phyloP scores from a whole-genome alignment of 176 grass and related monocot genomes.

The Triticum aestivum region DNA sequence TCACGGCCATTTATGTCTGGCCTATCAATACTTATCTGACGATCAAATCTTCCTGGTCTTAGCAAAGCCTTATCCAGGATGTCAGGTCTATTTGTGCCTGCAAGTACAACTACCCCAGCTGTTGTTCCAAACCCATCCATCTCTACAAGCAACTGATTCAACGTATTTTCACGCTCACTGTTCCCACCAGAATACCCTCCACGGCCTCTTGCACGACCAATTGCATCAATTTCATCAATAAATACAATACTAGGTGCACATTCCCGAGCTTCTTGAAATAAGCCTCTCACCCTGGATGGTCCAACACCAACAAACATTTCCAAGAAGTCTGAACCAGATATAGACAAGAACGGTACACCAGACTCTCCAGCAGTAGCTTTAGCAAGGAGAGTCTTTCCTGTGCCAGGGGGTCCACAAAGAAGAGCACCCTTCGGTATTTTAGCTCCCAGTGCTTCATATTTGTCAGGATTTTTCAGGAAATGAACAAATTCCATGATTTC shows the following conservation, averaged over 20 bases:
- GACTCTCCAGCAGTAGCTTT: constrained; percentile 97
- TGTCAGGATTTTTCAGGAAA: constrained; percentile 94
- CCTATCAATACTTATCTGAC: constrained; percentile 87
- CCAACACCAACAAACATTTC: constrained; percentile 99
- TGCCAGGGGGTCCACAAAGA: constrained; percentile 83
- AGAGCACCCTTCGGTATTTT: constrained; percentile 98
- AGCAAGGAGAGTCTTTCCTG: constrained; percentile 93
- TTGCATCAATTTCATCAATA: constrained; percentile 96
- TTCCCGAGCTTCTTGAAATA: constrained; percentile 87
- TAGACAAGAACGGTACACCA: constrained; percentile 82
- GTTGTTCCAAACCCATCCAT: constrained; percentile 99
- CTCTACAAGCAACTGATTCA: constrained; percentile 94
- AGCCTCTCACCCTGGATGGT: constrained; percentile 76
- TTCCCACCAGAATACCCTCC: constrained; percentile 67
- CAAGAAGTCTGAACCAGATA: constrained; percentile 91
- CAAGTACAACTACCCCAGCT: constrained; percentile 81
- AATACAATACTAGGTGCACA: constrained; percentile 90
- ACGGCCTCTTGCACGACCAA: constrained; percentile 75
- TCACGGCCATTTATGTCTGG: constrained; percentile 89
- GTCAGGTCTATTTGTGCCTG: constrained; percentile 92
- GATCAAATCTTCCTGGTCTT: constrained; percentile 94
- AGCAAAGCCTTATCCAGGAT: constrained; percentile 93
- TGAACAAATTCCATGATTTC: constrained; percentile 99
- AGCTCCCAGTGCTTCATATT: constrained; percentile 90
- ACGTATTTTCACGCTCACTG: constrained; percentile 84